A percentile compares a stretch with the other conserved stretches of the same genome.
phyloP scores from a whole-genome alignment of 352 stramenopile species.

The Phytophthora ohioensis region DNA sequence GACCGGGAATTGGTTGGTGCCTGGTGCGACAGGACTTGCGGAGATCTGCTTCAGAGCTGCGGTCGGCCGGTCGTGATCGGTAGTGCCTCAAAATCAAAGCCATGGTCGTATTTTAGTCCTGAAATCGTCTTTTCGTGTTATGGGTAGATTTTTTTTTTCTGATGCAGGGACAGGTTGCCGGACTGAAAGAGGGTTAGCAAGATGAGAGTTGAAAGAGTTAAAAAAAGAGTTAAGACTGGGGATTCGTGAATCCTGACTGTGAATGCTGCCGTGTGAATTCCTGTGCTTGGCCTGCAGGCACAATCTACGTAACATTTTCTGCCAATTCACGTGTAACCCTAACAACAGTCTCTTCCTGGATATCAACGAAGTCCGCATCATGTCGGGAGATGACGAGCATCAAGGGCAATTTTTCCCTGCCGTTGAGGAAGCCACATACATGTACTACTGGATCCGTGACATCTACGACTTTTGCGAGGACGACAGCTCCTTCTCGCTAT shows the following conservation, averaged over 20 bases:
- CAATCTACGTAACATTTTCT: slow-evolving; percentile 74
- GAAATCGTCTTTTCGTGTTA: slow-evolving; percentile 19
- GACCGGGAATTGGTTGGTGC: slow-evolving; percentile 21
- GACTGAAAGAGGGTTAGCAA: not conserved
- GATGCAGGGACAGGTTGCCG: not conserved
- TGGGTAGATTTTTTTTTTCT: not conserved
- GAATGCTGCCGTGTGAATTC: too few relatives aligned
- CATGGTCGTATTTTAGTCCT: slow-evolving; percentile 67
- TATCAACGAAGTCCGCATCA: slow-evolving; percentile 60
- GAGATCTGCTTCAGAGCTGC: slow-evolving; percentile 23
- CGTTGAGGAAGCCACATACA: slow-evolving; percentile 65
- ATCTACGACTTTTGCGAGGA: slow-evolving; percentile 72
- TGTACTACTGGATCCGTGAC: slow-evolving; percentile 71
- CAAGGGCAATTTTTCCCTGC: slow-evolving; percentile 50
- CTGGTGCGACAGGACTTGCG: slow-evolving; percentile 17
- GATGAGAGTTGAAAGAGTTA: too few relatives aligned
- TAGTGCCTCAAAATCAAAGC: slow-evolving; percentile 57
- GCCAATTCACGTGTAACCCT: slow-evolving; percentile 69
- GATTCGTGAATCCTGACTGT: too few relatives aligned
- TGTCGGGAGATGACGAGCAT: slow-evolving; percentile 54
- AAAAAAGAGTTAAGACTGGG: too few relatives aligned
- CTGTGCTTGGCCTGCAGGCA: slow-evolving; percentile 67
- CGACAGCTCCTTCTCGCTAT: slow-evolving; percentile 62
- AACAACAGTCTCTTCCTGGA: slow-evolving; percentile 74
- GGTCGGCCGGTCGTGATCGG: slow-evolving; percentile 19